Conservation (phyloP, 2,329 filamentous ascomycete genomes). For the Epichloe uncinata region DNA sequence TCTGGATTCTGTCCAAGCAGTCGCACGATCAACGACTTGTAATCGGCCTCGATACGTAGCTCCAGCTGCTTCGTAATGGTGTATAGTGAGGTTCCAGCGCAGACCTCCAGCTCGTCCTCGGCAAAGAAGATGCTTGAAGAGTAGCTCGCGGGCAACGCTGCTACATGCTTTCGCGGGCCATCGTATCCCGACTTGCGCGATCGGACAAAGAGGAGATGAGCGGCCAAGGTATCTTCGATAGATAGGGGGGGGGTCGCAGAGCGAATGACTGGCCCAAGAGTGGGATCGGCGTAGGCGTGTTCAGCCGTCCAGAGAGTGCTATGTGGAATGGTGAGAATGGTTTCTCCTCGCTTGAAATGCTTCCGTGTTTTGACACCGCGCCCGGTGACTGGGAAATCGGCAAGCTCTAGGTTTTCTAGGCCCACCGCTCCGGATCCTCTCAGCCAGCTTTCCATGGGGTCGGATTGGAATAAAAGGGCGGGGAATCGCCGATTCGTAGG, state of each 20-base stretch:
- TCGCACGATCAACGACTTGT: conserved; percentile 14
- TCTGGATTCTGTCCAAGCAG: conserved; percentile 17
- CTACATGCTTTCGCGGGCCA: conserved; percentile 15
- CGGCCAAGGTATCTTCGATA: conserved; percentile 20
- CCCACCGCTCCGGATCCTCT: conserved; percentile 16
- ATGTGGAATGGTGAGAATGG: conserved; percentile 20
- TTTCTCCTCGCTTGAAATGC: conserved; percentile 19
- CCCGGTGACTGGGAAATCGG: conserved; percentile 19
- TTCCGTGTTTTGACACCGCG: conserved; percentile 17
- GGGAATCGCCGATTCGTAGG: too few relatives aligned
- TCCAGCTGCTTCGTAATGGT: conserved; percentile 19
- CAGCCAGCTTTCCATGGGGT: conserved; percentile 20
- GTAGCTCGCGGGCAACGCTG: conserved; percentile 18
- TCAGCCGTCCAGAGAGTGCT: conserved; percentile 19
- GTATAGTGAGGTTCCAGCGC: conserved; percentile 19
- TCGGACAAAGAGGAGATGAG: conserved; percentile 21
- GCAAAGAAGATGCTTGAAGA: conserved; percentile 22
- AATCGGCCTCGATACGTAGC: conserved; percentile 17
- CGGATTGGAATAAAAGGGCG: background rate
- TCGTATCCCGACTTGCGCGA: conserved; percentile 20
- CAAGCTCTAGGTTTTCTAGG: conserved; percentile 18
- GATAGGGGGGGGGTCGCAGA: conserved; percentile 18
- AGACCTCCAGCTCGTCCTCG: conserved; percentile 20
- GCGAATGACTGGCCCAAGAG: conserved; percentile 19
- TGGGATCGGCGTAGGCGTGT: conserved; percentile 17